Evolutionary conservation across 2,329 filamentous ascomycete species (phyloP), one percentile per base, ranked within the genome.

Genomic region (Hortaea werneckii): DNA sequence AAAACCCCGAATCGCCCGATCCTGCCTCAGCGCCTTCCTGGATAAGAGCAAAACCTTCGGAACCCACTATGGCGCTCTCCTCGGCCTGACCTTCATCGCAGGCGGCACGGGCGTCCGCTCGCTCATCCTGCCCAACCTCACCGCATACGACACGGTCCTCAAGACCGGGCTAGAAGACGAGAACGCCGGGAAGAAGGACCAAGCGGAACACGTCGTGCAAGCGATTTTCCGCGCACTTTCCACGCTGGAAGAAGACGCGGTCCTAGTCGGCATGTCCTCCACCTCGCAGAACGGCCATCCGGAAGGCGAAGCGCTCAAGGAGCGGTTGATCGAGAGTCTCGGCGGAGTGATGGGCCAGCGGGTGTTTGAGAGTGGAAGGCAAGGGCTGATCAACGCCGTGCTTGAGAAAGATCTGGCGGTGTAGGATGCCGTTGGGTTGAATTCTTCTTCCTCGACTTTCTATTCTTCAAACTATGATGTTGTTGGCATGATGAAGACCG

Each of bases 1-100:
- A 27, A 87, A 88, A 47, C 83, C 89, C 2, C 86, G 94, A 52
- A 82, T 98, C 29, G 89, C 88, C 4, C 79, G 92, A n/a, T 92
- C 89, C 0, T 95, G 88, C 59, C 77, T 96, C 30, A 95, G 95
- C 68, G 82, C 85, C 58, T 90, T 95, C 65, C 77, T 98, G 29
- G 89, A 95, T 58, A 86, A 87, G 0, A 80, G 82, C 38, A 87
- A 89, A 60, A 82, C 88, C 0, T 78, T 88, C 0, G 80, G 85
- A 1, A 83, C 90, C 1, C 86, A 95, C 58, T 98, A 92, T 62
- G 92, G 92, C 39, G 87, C 90, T 5, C 76, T 98, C 20, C 77
- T 82, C 29, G 90, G 89, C 1, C 72, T 98, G 2, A 75, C 83
- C 1, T 80, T 83, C 1, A 82, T 94, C 26, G 87, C 88, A 27